Evolutionary conservation across 2,329 filamentous ascomycete genomes (phyloP), one percentile per base, ranked within the genome.

Genomic region (Colletotrichum simmondsii): DNA sequence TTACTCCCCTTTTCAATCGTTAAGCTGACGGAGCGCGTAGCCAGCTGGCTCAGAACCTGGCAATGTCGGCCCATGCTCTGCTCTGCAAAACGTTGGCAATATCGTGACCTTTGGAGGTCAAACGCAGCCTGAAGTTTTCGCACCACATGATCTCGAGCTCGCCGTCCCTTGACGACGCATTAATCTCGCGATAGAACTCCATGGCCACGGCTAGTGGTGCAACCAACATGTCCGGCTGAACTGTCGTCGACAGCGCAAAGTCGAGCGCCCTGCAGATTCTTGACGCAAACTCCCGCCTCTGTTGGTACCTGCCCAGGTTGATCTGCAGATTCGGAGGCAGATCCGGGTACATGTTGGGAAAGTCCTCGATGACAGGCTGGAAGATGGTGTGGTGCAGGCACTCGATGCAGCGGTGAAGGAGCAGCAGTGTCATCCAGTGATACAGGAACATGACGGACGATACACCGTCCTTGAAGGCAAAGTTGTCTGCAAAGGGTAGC

Each of bases 181-280:
- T 81, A 59, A 85, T 79, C 7, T 81, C 81, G 28, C 78, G 79
- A 74, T 85, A 88, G 46, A 85, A 83, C n/a, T 82, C 78, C 73
- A 84, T 78, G 1, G 83, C 85, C 16, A 85, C 81, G 8, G 78
- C 80, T 77, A 88, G 80, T 4, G 86, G 85, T 12, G 81, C 81
- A 10, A 82, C 77, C 19, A 89, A 75, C 75, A 87, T 74, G 72
- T 88, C 86, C 2, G 86, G 87, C 79, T 88, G 86, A 16, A 81
- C 80, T 1, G 83, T 86, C 3, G 78, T 80, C 7, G 77, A 78
- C 5, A 89, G 79, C 0, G 83, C 84, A 57, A 83, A 86, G 71
- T 89, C 88, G 5, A 90, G 78, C 3, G 85, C 84, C 53, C 87
- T 83, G 75, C 88, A 90, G 19, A 89, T 85, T 66, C 85, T 84